Evolutionary conservation across 192 early-diverging fungal species (phyloP), one percentile per base, ranked within the genome.

Genomic region (Borealophlyctis nickersoniae): DNA sequence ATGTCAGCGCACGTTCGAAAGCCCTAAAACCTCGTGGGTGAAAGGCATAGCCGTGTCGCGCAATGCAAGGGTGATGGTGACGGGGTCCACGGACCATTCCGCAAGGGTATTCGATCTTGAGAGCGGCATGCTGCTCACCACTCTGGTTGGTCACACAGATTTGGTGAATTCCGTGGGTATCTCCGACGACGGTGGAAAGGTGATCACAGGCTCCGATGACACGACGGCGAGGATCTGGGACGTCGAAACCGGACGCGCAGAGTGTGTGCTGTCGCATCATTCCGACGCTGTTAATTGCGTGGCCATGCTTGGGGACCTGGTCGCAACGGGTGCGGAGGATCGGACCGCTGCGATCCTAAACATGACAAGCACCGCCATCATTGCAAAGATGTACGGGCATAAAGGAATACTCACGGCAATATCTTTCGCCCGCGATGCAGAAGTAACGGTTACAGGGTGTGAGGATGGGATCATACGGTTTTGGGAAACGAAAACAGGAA

Each of bases 191-290:
- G 65, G 59, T 2, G 9, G n/a, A 14, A 36, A 24, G 14, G 36
- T 62, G 13, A 52, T 69, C 3, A 52, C 65, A 5, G 27, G 57
- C 7, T n/a, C 53, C 22, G 32, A 45, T 5, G 65, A 69, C 33
- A 61, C 49, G 36, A 56, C 60, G 2, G 22, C 48, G 11, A 31
- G 71, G 27, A 30, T 72, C 11, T 72, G 70, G 70, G 58, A 71
- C 36, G 22, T 52, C 45, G 30, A 31, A 9, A 49, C 57, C 16
- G 70, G 63, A 11, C 36, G 35, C 7, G 58, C 56, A 31, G 36
- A 33, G 13, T 48, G 50, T 24, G 56, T 33, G 5, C 49, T 70
- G 4, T 24, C 36, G 14, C 61, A 56, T 11, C 69, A 70, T 33
- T 22, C 14, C 14, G 27, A 58, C 19, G 35, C 36, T 19, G 62